Conservation (phyloP, 2,329 filamentous ascomycete genomes). For the Zymoseptoria ardabiliae region DNA sequence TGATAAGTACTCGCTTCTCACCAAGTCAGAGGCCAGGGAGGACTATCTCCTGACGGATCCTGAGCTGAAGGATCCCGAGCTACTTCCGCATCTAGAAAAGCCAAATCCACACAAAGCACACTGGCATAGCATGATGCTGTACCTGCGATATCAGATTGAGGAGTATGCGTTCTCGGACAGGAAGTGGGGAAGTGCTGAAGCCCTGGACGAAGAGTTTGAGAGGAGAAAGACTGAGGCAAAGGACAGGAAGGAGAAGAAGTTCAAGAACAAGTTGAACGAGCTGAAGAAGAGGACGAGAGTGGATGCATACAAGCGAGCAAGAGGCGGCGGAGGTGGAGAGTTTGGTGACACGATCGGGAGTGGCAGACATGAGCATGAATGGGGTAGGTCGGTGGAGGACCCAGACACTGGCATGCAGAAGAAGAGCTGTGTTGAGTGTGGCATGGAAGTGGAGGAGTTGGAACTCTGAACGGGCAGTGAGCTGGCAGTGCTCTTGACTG, state of each 20-base stretch:
- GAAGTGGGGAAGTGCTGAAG: constrained; percentile 87
- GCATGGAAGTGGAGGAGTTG: constrained; percentile 61
- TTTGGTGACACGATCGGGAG: constrained; percentile 71
- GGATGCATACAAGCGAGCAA: constrained; percentile 74
- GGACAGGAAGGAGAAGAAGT: constrained; percentile 79
- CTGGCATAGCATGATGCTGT: constrained; percentile 99
- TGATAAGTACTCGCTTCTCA: constrained; percentile 90
- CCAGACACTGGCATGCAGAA: constrained; percentile 64
- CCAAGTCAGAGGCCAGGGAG: constrained; percentile 92
- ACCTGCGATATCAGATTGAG: constrained; percentile 86
- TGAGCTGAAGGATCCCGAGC: constrained; percentile 78
- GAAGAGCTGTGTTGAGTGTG: constrained; percentile 64
- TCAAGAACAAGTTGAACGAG: constrained; percentile 79
- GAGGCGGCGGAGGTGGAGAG: constrained; percentile 44
- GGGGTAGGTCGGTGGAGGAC: constrained; percentile 55
- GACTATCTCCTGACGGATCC: constrained; percentile 94
- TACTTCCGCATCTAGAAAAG: constrained; percentile 78
- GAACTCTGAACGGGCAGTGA: constrained; percentile 44
- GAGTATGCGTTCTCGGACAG: constrained; percentile 74
- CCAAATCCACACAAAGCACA: constrained; percentile 94
- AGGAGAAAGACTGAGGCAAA: constrained; percentile 73
- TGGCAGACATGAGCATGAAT: constrained; percentile 82
- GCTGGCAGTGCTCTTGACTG: neutral
- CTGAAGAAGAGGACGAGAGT: constrained; percentile 89
- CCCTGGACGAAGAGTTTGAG: constrained; percentile 82